Conservation (phyloP, 768 basidiomycete genomes). For the Calvatia gigantea region DNA sequence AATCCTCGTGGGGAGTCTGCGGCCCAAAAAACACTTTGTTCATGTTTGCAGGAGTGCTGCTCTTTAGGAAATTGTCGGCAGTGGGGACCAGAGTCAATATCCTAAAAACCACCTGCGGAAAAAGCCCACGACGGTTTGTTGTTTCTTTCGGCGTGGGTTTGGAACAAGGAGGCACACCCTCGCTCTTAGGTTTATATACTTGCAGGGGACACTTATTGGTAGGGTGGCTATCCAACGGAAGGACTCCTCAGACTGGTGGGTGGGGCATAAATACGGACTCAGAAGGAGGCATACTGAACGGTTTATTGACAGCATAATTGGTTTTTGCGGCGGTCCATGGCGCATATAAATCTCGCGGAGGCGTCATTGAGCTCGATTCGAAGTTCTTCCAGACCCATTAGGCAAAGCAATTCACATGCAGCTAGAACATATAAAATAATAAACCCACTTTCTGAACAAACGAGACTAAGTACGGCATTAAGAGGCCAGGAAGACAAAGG, state of each 20-base stretch:
- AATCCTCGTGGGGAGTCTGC: slow-evolving; percentile 8
- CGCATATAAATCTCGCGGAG: background rate
- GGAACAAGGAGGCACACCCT: background rate
- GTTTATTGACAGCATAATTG: background rate
- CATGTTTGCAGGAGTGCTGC: background rate
- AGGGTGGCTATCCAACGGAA: background rate
- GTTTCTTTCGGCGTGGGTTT: background rate
- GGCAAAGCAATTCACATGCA: background rate
- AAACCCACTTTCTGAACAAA: too few relatives aligned
- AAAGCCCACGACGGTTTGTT: background rate
- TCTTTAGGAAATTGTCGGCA: background rate
- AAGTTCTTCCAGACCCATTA: background rate
- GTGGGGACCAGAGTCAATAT: slow-evolving; percentile 11
- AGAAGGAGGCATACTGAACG: background rate
- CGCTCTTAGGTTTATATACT: background rate
- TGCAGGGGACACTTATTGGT: slow-evolving; percentile 1
- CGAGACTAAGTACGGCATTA: too few relatives aligned
- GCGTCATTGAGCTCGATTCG: background rate
- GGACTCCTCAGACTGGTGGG: background rate
- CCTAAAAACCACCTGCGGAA: background rate
- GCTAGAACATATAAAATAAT: background rate
- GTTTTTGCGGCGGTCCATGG: background rate
- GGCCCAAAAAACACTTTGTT: slow-evolving; percentile 5
- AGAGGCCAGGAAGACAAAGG: background rate
- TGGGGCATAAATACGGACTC: background rate